Evolutionary conservation across 495 filamentous ascomycete genomes (phyloP).

Genomic region (Rhypophila decipiens): DNA sequence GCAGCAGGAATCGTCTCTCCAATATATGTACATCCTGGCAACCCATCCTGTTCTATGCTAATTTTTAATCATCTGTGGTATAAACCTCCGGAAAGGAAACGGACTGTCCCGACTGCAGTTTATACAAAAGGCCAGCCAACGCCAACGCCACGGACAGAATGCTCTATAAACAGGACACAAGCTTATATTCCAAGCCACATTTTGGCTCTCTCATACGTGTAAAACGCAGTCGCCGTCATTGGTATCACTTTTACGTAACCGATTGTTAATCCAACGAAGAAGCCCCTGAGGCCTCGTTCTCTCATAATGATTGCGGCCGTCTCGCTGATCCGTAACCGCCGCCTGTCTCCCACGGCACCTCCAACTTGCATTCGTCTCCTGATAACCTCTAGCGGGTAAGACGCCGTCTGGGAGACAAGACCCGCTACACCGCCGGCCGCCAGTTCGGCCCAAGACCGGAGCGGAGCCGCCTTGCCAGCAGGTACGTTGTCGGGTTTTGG

Average conservation of each 20-base stretch:
- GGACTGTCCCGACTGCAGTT: too few relatives aligned
- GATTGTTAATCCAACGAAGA: constrained; percentile 89
- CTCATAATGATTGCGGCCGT: constrained; percentile 65
- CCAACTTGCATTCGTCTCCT: constrained; percentile 92
- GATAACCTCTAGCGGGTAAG: constrained; percentile 91
- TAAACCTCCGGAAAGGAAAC: too few relatives aligned
- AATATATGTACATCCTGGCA: too few relatives aligned
- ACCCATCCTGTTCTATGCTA: too few relatives aligned
- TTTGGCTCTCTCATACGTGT: constrained; percentile 76
- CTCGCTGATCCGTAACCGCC: constrained; percentile 68
- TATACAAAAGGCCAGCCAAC: constrained; percentile 3
- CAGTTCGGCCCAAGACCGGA: constrained; percentile 77
- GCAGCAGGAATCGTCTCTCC: too few relatives aligned
- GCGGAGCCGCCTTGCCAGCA: constrained; percentile 53
- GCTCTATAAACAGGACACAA: constrained; percentile 8
- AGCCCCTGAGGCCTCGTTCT: constrained; percentile 73
- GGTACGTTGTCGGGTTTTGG: constrained; percentile 37
- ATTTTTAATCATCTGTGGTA: too few relatives aligned
- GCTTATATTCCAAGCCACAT: constrained; percentile 63
- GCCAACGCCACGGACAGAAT: not conserved
- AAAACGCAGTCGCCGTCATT: constrained; percentile 76
- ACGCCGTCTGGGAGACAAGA: constrained; percentile 79
- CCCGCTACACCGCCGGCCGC: constrained; percentile 79
- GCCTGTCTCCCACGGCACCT: constrained; percentile 86
- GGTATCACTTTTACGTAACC: constrained; percentile 93